Conservation (phyloP, 2,329 filamentous ascomycete genomes). For the Claviceps paspali region DNA sequence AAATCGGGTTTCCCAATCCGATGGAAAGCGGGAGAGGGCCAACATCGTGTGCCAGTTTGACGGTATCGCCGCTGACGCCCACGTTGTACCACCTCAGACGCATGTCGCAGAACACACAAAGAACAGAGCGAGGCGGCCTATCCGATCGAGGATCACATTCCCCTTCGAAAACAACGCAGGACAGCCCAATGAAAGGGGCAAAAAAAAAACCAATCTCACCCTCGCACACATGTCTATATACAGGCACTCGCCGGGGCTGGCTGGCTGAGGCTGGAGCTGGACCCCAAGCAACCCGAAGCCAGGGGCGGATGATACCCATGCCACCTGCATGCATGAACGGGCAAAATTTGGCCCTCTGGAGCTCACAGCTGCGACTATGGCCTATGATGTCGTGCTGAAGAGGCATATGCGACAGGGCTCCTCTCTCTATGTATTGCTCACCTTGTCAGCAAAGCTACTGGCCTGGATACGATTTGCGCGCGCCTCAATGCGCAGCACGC, state of each 20-base stretch:
- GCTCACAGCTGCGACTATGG: background rate
- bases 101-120: conserved; percentile 1
- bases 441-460: background rate
- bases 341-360: background rate
- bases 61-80: background rate
- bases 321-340: background rate
- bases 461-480: background rate
- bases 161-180: background rate
- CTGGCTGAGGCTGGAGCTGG: background rate
- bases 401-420: background rate
- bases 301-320: background rate
- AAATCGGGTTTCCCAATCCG: background rate
- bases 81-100: conserved; percentile 1
- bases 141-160: background rate
- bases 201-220: background rate
- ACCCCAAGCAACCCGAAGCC: background rate
- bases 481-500: background rate
- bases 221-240: background rate
- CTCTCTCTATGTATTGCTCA: background rate
- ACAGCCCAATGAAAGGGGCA: too few relatives aligned
- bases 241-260: background rate
- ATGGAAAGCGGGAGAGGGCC: too few relatives aligned
- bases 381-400: background rate
- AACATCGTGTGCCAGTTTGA: background rate
- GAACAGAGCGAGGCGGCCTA: background rate